Base-by-base conservation (phyloP, 768 basidiomycete species). In the Phanerochaete sordida region DNA sequence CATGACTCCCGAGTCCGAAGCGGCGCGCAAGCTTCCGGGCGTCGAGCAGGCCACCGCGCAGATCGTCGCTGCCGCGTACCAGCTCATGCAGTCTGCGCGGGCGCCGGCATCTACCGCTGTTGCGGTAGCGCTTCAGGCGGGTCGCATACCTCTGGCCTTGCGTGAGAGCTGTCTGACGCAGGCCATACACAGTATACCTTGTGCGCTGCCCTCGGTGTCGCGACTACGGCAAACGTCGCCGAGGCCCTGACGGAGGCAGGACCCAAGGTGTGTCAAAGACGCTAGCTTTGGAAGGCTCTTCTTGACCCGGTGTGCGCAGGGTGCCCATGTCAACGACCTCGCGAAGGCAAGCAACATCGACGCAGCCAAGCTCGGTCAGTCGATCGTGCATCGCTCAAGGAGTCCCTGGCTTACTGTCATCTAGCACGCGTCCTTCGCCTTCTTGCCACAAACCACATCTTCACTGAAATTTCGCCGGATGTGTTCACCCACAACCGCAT, bases 61-160 rank as follows among this genome's bases (percentile, higher is more conserved):
- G 28, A 48, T 60, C 15, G 68, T 69, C 24, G 70, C 76, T 3
- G 76, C 76, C 1, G 73, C 75, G 3, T 54, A 65, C 15, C 76
- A 76, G 56, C 69, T 76, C 1, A 68, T 70, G 16, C 66, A 71
- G 5, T 65, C 64, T 23, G 61, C 74, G 0, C 57, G 69, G 0
- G 64, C 74, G 21, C 72, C 74, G 5, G 64, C 66, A 11, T 58
- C 64, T 33, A 64, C 68, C n/a, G 27, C 71, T 21, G 39, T 50
- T 15, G 39, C 44, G 11, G 44, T 35, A 35, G 33, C 33, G 33
- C 6, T 13, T 35, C 33, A 35, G 13, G 30, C 21, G 46, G 3
- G n/a, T 12, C 15, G 15, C 4, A 7, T 24, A 21, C 7, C 24
- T 21, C 53, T 43, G 16, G 35, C n/a, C 21, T 33, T 28, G n/a